phyloP scores from a whole-genome alignment of 2,329 filamentous ascomycete species.

The Dothistroma pini region DNA sequence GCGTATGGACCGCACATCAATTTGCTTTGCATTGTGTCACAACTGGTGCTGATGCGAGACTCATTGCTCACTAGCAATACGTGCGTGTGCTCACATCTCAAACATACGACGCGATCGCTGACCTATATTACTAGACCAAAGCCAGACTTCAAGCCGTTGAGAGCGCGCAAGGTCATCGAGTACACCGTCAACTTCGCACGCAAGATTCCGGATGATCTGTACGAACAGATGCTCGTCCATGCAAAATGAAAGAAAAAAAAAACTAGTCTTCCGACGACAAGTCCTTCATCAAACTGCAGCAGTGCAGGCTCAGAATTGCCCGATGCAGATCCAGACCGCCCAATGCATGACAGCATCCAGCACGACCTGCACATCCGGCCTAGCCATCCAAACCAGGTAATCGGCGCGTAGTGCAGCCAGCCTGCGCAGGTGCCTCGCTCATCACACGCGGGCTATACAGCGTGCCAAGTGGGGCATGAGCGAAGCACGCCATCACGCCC shows the following conservation, averaged over 20 bases:
- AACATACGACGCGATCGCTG: not conserved
- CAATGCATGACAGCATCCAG: not conserved
- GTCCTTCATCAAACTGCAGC: no score
- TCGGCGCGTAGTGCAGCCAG: not conserved
- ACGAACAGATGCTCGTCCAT: conserved; percentile 83
- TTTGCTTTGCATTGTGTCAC: conserved; percentile 92
- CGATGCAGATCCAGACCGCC: not conserved
- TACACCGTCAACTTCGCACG: conserved; percentile 81
- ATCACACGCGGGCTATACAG: not conserved
- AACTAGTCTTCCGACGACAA: no score
- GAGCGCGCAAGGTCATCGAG: conserved; percentile 34
- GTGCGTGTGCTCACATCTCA: conserved; percentile 49
- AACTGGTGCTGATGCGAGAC: conserved; percentile 82
- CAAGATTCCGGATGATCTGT: conserved; percentile 87
- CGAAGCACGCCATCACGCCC: not conserved
- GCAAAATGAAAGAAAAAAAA: conserved; percentile 58
- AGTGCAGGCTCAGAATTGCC: no score
- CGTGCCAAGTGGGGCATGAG: not conserved
- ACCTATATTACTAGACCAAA: conserved; percentile 63
- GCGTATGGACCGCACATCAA: conserved; percentile 94
- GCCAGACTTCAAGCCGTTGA: conserved; percentile 43
- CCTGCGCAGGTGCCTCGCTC: not conserved
- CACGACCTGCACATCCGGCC: not conserved
- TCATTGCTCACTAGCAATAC: conserved; percentile 79
- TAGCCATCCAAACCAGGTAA: not conserved